phyloP scores from a whole-genome alignment of 345 rosid species.

The Fremontodendron californicum region DNA sequence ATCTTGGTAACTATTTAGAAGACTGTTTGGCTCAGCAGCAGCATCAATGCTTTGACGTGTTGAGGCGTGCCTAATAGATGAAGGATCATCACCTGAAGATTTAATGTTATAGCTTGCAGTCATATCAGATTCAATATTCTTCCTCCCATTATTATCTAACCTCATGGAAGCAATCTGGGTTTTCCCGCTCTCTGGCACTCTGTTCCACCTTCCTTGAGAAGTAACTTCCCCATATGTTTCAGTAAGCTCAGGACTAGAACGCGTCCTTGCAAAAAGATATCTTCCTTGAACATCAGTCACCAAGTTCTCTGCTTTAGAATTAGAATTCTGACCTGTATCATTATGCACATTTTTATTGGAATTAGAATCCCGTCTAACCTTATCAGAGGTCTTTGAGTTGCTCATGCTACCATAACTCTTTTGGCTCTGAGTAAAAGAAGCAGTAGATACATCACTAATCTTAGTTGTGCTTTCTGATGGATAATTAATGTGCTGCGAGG shows the following conservation, averaged over 20 bases:
- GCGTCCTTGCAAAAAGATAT: constrained; percentile 77
- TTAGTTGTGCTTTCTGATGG: constrained; percentile 37
- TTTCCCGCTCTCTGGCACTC: constrained; percentile 57
- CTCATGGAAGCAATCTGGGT: constrained; percentile 43
- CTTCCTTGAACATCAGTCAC: constrained; percentile 57
- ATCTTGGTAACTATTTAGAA: constrained; percentile 44
- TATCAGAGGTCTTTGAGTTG: constrained; percentile 37
- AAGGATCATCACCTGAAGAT: constrained; percentile 47
- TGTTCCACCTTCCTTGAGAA: constrained; percentile 45
- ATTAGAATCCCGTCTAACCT: constrained; percentile 36
- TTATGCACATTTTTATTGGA: constrained; percentile 38
- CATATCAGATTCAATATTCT: constrained; percentile 49
- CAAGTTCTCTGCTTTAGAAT: constrained; percentile 47
- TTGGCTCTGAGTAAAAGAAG: constrained; percentile 45
- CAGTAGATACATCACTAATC: constrained; percentile 29
- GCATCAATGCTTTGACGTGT: constrained; percentile 43
- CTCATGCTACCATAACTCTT: constrained; percentile 33
- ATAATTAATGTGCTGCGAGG: constrained; percentile 38
- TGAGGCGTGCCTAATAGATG: constrained; percentile 41
- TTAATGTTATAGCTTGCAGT: constrained; percentile 28
- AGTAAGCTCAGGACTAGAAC: constrained; percentile 96
- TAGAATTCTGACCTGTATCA: constrained; percentile 43
- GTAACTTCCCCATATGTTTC: constrained; percentile 57
- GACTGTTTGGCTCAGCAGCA: constrained; percentile 43
- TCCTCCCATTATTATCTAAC: constrained; percentile 50